Conservation (phyloP, 805 yeast species). For the Candida peoriensis region DNA sequence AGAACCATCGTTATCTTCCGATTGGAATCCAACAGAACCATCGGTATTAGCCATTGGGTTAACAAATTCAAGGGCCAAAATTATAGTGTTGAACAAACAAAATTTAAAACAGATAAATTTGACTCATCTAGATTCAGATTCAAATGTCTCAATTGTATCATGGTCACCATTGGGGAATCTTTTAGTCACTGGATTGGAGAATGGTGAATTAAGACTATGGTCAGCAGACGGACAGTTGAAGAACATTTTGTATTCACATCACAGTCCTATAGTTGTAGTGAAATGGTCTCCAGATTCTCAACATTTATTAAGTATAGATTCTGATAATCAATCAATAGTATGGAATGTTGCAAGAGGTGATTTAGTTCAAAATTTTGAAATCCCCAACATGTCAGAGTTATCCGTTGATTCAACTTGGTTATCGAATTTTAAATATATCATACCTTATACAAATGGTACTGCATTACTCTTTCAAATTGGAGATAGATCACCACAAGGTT, state of each 20-base stretch:
- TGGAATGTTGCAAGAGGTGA: slow-evolving; percentile 64
- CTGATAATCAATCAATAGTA: slow-evolving; percentile 44
- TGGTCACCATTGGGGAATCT: slow-evolving; percentile 69
- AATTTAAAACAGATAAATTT: slow-evolving; percentile 14
- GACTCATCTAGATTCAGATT: slow-evolving; percentile 27
- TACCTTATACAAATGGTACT: slow-evolving; percentile 55
- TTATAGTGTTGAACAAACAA: slow-evolving; percentile 31
- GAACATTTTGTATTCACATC: slow-evolving; percentile 49
- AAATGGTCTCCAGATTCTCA: slow-evolving; percentile 58
- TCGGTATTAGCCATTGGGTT: slow-evolving; percentile 51
- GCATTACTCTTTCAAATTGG: slow-evolving; percentile 52
- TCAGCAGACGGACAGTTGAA: slow-evolving; percentile 60
- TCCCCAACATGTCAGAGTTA: slow-evolving; percentile 11
- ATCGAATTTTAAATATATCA: slow-evolving; percentile 59
- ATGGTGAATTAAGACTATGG: slow-evolving; percentile 82
- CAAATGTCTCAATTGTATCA: slow-evolving; percentile 31
- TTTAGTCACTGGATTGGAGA: slow-evolving; percentile 57
- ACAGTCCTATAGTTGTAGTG: slow-evolving; percentile 48
- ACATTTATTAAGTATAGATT: slow-evolving; percentile 56
- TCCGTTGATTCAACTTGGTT: slow-evolving; percentile 68
- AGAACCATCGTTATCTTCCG: slow-evolving; percentile 40
- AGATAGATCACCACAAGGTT: slow-evolving; percentile 43
- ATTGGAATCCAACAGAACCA: slow-evolving; percentile 52
- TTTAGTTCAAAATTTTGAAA: slow-evolving; percentile 42
- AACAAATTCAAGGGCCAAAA: slow-evolving; percentile 41